Evolutionary conservation across 768 basidiomycete species (phyloP).

Genomic region (Imleria badia): DNA sequence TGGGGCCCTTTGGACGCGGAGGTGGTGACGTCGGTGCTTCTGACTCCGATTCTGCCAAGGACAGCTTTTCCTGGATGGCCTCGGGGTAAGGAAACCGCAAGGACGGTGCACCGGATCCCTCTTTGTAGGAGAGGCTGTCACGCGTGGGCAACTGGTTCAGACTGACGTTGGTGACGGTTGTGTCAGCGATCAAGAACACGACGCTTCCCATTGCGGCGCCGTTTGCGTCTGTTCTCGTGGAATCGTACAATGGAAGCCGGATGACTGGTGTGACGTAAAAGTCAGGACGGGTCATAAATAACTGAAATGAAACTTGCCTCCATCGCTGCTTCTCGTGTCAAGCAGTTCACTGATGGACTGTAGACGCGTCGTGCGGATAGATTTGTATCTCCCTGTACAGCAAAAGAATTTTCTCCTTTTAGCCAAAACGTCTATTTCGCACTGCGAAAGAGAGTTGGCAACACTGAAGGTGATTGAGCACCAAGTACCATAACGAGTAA

Average conservation of each 20-base stretch:
- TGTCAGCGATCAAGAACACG: constrained; percentile 25
- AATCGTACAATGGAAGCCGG: constrained; percentile 34
- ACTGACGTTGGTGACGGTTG: constrained; percentile 14
- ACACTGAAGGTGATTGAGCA: constrained; percentile 18
- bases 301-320: constrained; percentile 32
- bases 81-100: constrained; percentile 17
- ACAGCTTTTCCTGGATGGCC: constrained; percentile 23
- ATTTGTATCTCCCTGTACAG: constrained; percentile 27
- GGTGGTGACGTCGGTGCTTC: constrained; percentile 21
- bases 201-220: constrained; percentile 27
- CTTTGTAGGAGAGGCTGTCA: constrained; percentile 20
- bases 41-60: constrained; percentile 15
- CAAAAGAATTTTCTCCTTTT: constrained; percentile 31
- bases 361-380: constrained; percentile 29
- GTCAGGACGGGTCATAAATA: constrained; percentile 28
- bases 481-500: not conserved
- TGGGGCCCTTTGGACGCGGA: constrained; percentile 20
- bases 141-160: constrained; percentile 15
- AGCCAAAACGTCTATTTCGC: constrained; percentile 28
- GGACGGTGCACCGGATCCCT: constrained; percentile 12
- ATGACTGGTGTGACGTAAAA: constrained; percentile 32
- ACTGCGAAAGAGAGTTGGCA: constrained; percentile 22
- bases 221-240: constrained; percentile 30
- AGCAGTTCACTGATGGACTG: constrained; percentile 24
- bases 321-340: constrained; percentile 25